Base-by-base conservation (phyloP, 116 monocot genomes). In the Iris pallida region DNA sequence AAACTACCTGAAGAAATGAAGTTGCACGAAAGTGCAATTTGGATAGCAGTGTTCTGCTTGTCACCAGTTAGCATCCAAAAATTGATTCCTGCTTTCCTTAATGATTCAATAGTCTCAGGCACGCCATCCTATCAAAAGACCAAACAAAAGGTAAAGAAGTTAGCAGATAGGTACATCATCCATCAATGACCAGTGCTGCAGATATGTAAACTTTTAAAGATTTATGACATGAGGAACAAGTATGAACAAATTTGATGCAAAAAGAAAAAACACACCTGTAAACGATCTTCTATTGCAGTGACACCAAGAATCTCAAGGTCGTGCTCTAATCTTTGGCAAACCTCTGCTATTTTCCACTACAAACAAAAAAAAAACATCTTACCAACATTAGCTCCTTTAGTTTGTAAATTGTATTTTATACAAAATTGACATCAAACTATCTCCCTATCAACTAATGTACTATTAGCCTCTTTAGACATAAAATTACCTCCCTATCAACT, bases 21-120 rank as follows among this genome's bases (percentile, higher is more conserved):
- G 65, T 93, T 98, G 83, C 97, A 93, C 12, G 76, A 86, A 53
- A 93, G 90, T 17, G 93, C 97, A 63, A 98, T 93, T 76, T 98
- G 97, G 57, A 98, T 98, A 16, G 97, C 97, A 61, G 97, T 98
- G 71, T 55, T 86, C 71, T 98, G 97, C 64, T 98, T 98, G 74
- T 98, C 97, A 56, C 97, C 97, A 18, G 97, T 98, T 59, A 98
- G 70, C 97, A 98, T 98, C 97, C 97, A 98, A 20, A 98, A 92
- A 70, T 98, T 98, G 62, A 98, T 93, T 78, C 97, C 97, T 66
- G 97, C 89, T 55, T 79, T 73, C 71, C 90, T 80, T 48, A 98
- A 69, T 74, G 76, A 86, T 81, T 98, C 93, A 76, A 98, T 98
- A 16, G 97, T 93, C 78, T 98, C 90, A 55, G 93, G 85, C 30